Base-by-base conservation (phyloP, 352 stramenopile species). In the Salisapilia sapeloensis region DNA sequence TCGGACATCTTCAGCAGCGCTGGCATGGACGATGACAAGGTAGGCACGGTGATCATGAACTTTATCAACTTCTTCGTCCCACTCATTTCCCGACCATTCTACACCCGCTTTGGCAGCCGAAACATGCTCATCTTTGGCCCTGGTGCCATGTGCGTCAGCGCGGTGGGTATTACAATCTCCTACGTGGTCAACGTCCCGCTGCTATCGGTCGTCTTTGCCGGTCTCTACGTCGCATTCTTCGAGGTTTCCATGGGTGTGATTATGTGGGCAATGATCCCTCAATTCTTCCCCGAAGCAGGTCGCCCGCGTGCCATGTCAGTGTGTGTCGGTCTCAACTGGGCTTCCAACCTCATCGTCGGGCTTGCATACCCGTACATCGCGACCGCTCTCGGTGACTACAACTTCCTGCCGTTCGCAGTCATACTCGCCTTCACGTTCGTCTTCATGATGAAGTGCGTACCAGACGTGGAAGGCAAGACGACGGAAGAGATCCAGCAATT, bases 1-100 rank as follows among this genome's bases (percentile, higher is more conserved):
- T 77, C 60, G n/a, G 43, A 43, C 6, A 50, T 80, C 12, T 83
- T 80, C 35, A 65, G 56, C 15, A 42, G 63, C 19, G 62, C 63
- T 6, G 66, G 66, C 5, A 56, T 83, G 24, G 32, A 42, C 0
- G 67, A 80, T 30, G 46, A 50, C 25, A 62, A 63, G 24, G 32
- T 79, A 13, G 67, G 63, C 30, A 71, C 53, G 12, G 15, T 77
- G 16, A 52, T 65, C 14, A 48, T 83, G 35, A 63, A 67, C 31
- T 46, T 60, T 16, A 52, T 79, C 19, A 75, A 74, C 33, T 42
- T 80, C 8, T 37, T 52, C 5, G 54, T 46, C 15, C 58, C 55
- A 2, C 33, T 45, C n/a, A 29, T 80, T 9, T 50, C 52, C 0
- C 29, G 31, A 2, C 28, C 15, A 15, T 20, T 48, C n/a, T 24